A percentile compares a stretch with the other conserved stretches of the same genome.
Conservation (phyloP, 2,329 filamentous ascomycete genomes). For the Furcasterigmium furcatum region DNA sequence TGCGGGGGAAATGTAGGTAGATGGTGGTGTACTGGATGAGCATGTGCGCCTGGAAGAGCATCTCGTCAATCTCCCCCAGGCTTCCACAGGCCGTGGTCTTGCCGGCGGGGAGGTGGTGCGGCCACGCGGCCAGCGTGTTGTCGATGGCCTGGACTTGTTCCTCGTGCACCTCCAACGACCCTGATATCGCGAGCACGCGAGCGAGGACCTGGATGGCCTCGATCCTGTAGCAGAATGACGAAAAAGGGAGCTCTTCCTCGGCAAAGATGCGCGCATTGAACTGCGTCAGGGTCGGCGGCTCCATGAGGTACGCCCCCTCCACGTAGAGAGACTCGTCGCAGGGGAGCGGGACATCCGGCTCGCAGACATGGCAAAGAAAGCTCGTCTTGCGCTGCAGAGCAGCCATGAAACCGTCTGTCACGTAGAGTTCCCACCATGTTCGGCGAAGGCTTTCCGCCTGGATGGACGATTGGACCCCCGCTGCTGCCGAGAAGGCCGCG, state of each 20-base stretch:
- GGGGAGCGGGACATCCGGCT: conserved; percentile 56
- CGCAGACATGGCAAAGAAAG: conserved; percentile 30
- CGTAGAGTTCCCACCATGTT: conserved; percentile 70
- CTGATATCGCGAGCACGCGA: not conserved
- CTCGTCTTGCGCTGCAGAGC: conserved; percentile 21
- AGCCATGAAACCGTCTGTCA: conserved; percentile 50
- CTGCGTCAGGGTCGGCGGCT: conserved; percentile 47
- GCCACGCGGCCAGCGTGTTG: conserved; percentile 32
- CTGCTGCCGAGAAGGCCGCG: conserved; percentile 44
- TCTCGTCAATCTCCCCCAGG: conserved; percentile 22
- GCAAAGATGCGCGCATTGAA: conserved; percentile 61
- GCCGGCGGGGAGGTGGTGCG: conserved; percentile 28
- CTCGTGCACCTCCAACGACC: not conserved
- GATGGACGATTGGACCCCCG: conserved; percentile 42
- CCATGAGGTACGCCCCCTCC: conserved; percentile 34
- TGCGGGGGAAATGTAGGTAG: too few relatives aligned
- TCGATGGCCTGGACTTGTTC: conserved; percentile 25
- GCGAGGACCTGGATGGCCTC: conserved; percentile 49
- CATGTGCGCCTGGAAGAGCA: conserved; percentile 25
- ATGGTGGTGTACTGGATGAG: too few relatives aligned
- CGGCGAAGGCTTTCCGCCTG: conserved; percentile 60
- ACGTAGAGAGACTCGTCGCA: conserved; percentile 60
- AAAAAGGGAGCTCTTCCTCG: conserved; percentile 51
- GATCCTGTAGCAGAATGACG: conserved; percentile 64
- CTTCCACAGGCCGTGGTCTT: conserved; percentile 25